Evolutionary conservation across 2,329 filamentous ascomycete genomes (phyloP), one percentile per base, ranked within the genome.

Genomic region (Biscogniauxia mediterranea): DNA sequence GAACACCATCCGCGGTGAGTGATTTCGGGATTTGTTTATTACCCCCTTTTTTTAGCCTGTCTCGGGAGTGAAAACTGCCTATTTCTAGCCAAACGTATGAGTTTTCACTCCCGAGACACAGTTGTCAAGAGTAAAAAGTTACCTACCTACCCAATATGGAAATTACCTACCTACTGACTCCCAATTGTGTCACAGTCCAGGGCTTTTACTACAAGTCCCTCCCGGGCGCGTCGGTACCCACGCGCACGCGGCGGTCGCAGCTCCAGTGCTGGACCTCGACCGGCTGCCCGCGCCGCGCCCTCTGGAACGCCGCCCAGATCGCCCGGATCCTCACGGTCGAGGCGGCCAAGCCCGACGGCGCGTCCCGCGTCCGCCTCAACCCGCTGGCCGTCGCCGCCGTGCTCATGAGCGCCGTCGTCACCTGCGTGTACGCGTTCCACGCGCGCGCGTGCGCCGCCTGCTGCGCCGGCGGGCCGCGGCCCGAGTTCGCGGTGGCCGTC

Each of bases 121-220:
- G n/a, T n/a, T n/a, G n/a, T n/a, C n/a, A n/a, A n/a, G n/a, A n/a
- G n/a, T n/a, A n/a, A n/a, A n/a, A n/a, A n/a, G n/a, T n/a, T n/a
- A n/a, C n/a, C n/a, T n/a, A n/a, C n/a, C n/a, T n/a, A n/a, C n/a
- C n/a, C n/a, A n/a, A n/a, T n/a, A n/a, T n/a, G n/a, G n/a, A n/a
- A n/a, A n/a, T n/a, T n/a, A n/a, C n/a, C n/a, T n/a, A n/a, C n/a
- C n/a, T n/a, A n/a, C n/a, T n/a, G n/a, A n/a, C n/a, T n/a, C n/a
- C n/a, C n/a, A n/a, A n/a, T n/a, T n/a, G n/a, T n/a, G n/a, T n/a
- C n/a, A n/a, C n/a, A n/a, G 49, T 57, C 28, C 54, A 38, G n/a
- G 64, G 64, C 1, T 56, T 64, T 9, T 66, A 66, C 55, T 62
- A 64, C 57, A 64, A 64, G 20, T 61, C 56, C 2, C 64, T 62